Percentiles rank a stretch among this genome's conserved stretches.
These are phyloP conservation scores for Anastatica hierochuntica DNA, from an alignment of 345 rosid genomes.

Conservation along the genomic window DNA sequence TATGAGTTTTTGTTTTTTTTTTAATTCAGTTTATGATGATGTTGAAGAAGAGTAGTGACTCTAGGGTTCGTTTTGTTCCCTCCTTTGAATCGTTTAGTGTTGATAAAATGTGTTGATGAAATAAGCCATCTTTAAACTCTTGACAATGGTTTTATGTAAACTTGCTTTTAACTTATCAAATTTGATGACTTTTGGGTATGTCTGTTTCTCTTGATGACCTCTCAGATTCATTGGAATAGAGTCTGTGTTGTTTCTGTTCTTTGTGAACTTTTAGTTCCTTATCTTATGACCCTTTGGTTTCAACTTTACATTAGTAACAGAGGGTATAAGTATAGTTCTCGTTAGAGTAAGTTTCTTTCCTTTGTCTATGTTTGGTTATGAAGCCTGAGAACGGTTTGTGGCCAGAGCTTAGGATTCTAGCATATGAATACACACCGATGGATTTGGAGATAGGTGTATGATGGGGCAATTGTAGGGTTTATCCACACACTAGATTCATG, in stretches of 20 bases:
- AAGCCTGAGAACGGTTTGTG: not conserved
- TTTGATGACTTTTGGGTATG: not conserved
- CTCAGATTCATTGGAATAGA: not conserved
- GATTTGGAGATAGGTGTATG: not conserved
- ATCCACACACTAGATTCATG: too few relatives aligned
- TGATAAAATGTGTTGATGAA: slow-evolving; percentile 10
- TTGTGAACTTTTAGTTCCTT: not conserved
- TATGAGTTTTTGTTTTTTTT: not conserved
- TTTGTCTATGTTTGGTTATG: not conserved
- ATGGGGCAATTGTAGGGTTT: too few relatives aligned
- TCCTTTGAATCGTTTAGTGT: slow-evolving; percentile 8
- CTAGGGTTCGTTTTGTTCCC: not conserved
- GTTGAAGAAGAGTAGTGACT: slow-evolving; percentile 2
- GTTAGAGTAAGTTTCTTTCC: not conserved
- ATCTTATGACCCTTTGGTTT: not conserved
- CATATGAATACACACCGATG: not conserved
- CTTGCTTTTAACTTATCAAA: not conserved
- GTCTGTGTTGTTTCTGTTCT: not conserved
- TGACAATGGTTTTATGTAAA: slow-evolving; percentile 11
- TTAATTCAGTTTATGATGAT: slow-evolving; percentile 6
- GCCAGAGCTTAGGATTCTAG: not conserved
- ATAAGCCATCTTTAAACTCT: slow-evolving; percentile 18
- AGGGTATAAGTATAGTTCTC: too few relatives aligned
- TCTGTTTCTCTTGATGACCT: not conserved
- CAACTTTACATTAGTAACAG: too few relatives aligned